Evolutionary conservation across 2,329 filamentous ascomycete species (phyloP).

Genomic region (Ceratocystis colombiana): DNA sequence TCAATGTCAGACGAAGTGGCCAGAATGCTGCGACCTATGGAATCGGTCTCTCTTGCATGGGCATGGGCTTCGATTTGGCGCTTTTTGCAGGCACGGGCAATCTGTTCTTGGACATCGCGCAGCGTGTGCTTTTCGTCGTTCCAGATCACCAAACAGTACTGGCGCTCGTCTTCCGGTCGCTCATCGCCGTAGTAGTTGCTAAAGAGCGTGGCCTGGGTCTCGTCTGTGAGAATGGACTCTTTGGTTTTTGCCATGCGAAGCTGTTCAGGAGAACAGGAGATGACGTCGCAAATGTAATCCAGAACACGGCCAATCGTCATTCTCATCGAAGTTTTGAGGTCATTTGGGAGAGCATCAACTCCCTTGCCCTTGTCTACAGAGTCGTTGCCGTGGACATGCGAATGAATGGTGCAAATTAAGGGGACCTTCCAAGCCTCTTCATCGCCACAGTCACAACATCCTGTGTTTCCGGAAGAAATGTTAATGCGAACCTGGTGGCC

Average conservation of each 20-base stretch:
- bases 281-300: constrained; percentile 95
- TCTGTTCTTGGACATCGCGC: constrained; percentile 78
- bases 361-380: constrained; percentile 1
- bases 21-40: constrained; percentile 75
- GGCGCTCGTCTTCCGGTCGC: constrained; percentile 35
- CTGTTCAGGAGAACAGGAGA: constrained; percentile 95
- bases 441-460: constrained; percentile 96
- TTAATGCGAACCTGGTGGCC: constrained; percentile 85
- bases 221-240: constrained; percentile 71
- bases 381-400: constrained; percentile 40
- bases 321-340: constrained; percentile 65
- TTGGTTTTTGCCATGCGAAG: constrained; percentile 74
- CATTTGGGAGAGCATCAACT: constrained; percentile 51
- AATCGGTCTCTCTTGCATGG: constrained; percentile 80
- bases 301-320: constrained; percentile 78
- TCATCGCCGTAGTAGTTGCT: constrained; percentile 42
- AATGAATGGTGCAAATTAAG: constrained; percentile 89
- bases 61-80: constrained; percentile 56
- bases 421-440: constrained; percentile 85
- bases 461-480: constrained; percentile 81
- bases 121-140: constrained; percentile 99
- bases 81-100: constrained; percentile 76
- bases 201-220: constrained; percentile 59
- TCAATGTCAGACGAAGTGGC: constrained; percentile 64
- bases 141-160: constrained; percentile 84